Evolutionary conservation across 805 yeast species (phyloP).

Genomic region (Candida cerambycidarum): DNA sequence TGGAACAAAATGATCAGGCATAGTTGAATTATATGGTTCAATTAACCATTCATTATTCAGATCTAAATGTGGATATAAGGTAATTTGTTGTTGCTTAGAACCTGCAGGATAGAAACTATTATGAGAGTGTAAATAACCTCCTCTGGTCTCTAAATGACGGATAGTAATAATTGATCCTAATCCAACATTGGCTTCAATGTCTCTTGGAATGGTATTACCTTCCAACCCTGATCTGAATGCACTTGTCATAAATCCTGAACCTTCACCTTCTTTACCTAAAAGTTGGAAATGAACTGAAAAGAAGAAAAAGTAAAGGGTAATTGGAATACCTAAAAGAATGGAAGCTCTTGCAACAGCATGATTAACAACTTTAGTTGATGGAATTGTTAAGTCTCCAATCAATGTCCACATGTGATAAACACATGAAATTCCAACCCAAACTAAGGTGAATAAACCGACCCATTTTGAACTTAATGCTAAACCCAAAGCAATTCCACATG

Average conservation of each 20-base stretch:
- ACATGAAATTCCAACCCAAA: slow-evolving; percentile 71
- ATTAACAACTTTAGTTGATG: slow-evolving; percentile 41
- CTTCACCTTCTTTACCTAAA: slow-evolving; percentile 64
- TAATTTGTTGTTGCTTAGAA: slow-evolving; percentile 80
- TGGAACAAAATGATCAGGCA: slow-evolving; percentile 57
- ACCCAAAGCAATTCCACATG: slow-evolving; percentile 72
- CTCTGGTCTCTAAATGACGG: slow-evolving; percentile 68
- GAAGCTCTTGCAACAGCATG: slow-evolving; percentile 54
- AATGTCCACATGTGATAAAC: slow-evolving; percentile 66
- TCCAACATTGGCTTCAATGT: slow-evolving; percentile 67
- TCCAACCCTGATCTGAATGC: slow-evolving; percentile 66
- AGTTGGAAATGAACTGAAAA: slow-evolving; percentile 65
- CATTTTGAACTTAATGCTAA: slow-evolving; percentile 74
- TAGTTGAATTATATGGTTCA: slow-evolving; percentile 63
- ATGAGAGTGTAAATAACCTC: slow-evolving; percentile 86
- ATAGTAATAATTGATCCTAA: slow-evolving; percentile 65
- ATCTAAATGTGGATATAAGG: slow-evolving; percentile 78
- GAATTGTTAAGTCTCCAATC: slow-evolving; percentile 64
- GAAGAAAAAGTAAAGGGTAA: slow-evolving; percentile 51
- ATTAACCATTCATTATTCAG: slow-evolving; percentile 69
- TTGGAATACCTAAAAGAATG: slow-evolving; percentile 59
- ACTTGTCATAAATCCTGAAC: slow-evolving; percentile 67
- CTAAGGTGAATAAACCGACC: slow-evolving; percentile 81
- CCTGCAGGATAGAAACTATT: slow-evolving; percentile 69
- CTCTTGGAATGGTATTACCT: slow-evolving; percentile 59